Percentiles rank a stretch among this genome's conserved stretches.
Conservation (phyloP, 208 protist species). For the Leptomonas seymouri region DNA sequence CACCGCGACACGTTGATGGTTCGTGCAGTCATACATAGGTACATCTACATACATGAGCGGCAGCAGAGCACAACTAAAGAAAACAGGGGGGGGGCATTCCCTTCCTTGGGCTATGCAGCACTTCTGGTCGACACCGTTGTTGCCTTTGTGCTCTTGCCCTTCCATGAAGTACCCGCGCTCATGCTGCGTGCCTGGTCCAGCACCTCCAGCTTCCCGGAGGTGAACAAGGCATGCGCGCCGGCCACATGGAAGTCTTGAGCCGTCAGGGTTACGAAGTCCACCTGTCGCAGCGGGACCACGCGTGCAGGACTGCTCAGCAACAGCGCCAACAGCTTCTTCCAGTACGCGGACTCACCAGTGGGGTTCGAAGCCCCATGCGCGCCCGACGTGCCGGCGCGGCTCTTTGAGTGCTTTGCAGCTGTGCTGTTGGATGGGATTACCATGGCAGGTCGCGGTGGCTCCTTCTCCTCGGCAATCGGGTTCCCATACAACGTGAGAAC, state of each 20-base stretch:
- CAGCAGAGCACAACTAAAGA: background rate
- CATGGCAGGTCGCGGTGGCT: background rate
- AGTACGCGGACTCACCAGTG: slow-evolving; percentile 53
- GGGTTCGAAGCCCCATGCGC: background rate
- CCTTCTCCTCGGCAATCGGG: slow-evolving; percentile 65
- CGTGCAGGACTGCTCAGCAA: slow-evolving; percentile 58
- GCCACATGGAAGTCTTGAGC: slow-evolving; percentile 79
- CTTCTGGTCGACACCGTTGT: background rate
- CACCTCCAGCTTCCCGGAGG: slow-evolving; percentile 45
- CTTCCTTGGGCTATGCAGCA: too few species aligned
- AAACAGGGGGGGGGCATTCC: slow-evolving; percentile 19
- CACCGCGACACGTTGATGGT: too few species aligned
- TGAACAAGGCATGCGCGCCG: slow-evolving; percentile 68
- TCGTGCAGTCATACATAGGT: too few species aligned
- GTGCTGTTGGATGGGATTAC: background rate
- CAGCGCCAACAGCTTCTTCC: slow-evolving; percentile 50
- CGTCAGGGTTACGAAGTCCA: slow-evolving; percentile 86
- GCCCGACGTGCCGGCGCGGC: background rate
- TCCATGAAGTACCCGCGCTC: slow-evolving; percentile 13
- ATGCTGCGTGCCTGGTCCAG: slow-evolving; percentile 43
- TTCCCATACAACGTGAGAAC: slow-evolving; percentile 83
- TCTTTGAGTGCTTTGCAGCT: background rate
- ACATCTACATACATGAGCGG: too few species aligned
- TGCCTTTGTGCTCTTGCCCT: background rate
- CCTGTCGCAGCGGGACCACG: slow-evolving; percentile 53